Conservation (phyloP, 2,329 filamentous ascomycete species). For the Beauveria scarabaeidicola region DNA sequence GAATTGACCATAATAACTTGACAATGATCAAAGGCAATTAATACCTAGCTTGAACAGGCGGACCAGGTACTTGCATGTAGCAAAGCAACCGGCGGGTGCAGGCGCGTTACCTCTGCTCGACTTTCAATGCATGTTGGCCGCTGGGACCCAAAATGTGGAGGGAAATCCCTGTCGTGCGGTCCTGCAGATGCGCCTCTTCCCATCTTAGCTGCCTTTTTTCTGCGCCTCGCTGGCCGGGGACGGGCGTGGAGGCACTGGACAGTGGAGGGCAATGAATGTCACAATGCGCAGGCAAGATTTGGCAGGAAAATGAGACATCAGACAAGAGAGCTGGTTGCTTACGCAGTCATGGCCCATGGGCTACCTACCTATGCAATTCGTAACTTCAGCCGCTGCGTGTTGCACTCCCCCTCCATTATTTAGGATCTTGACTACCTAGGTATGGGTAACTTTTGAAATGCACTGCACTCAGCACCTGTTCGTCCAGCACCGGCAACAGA, state of each 20-base stretch:
- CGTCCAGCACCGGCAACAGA: not conserved
- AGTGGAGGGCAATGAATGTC: too few species aligned
- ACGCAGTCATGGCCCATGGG: not conserved
- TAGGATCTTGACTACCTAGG: too few species aligned
- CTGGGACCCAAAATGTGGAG: not conserved
- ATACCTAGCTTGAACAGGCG: not conserved
- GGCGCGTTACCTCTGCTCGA: not conserved
- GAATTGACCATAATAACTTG: too few species aligned
- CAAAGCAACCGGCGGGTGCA: not conserved
- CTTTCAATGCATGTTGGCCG: not conserved
- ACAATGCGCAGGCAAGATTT: not conserved
- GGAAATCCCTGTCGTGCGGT: slow-evolving; percentile 5
- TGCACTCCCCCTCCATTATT: not conserved
- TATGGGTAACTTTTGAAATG: too few species aligned
- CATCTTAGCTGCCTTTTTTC: not conserved
- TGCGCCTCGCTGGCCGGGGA: not conserved
- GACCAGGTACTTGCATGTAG: not conserved
- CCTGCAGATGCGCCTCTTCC: slow-evolving; percentile 8
- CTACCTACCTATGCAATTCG: not conserved
- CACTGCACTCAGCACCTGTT: not conserved
- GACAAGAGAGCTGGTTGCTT: not conserved
- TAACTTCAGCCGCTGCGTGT: not conserved
- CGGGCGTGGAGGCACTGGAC: not conserved
- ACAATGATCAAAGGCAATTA: not conserved
- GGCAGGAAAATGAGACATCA: not conserved